Percentiles rank a stretch among this genome's conserved stretches.
Evolutionary conservation across 192 early-diverging fungal species (phyloP).

Genomic region (Dimargaris verticillata): DNA sequence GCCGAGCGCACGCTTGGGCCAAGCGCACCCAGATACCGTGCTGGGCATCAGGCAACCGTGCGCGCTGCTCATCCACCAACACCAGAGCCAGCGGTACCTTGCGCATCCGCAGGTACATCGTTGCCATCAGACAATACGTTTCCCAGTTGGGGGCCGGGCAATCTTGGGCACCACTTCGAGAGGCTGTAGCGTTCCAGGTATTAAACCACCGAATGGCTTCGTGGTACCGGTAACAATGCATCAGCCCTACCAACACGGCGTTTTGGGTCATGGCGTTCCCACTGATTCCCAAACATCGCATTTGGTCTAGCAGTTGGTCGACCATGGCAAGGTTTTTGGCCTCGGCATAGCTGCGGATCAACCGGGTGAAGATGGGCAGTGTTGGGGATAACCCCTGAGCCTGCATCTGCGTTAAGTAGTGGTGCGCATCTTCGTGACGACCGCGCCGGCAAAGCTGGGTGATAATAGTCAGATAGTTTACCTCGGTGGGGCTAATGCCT

Average conservation of each 20-base stretch:
- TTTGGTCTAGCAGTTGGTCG: not conserved
- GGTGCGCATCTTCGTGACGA: not conserved
- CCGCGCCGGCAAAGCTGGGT: not conserved
- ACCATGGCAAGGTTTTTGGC: not conserved
- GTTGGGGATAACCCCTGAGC: not conserved
- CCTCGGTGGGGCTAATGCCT: slow-evolving; percentile 1
- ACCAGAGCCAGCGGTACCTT: not conserved
- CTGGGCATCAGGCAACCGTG: not conserved
- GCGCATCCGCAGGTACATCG: not conserved
- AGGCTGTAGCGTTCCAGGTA: not conserved
- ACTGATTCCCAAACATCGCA: not conserved
- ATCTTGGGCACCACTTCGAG: not conserved
- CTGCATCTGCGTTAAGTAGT: not conserved
- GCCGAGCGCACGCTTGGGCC: not conserved
- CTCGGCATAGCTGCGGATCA: slow-evolving; percentile 3
- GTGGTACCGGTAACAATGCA: not conserved
- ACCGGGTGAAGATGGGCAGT: not conserved
- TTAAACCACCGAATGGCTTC: slow-evolving; percentile 2
- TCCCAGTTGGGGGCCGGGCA: not conserved
- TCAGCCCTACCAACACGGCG: not conserved
- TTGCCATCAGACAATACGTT: not conserved
- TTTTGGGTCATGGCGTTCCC: slow-evolving; percentile 8
- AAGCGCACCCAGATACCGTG: slow-evolving; percentile 2
- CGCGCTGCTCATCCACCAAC: not conserved
- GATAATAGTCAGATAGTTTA: not conserved